Conservation (phyloP, 352 stramenopile genomes). For the Pythium graminicola region DNA sequence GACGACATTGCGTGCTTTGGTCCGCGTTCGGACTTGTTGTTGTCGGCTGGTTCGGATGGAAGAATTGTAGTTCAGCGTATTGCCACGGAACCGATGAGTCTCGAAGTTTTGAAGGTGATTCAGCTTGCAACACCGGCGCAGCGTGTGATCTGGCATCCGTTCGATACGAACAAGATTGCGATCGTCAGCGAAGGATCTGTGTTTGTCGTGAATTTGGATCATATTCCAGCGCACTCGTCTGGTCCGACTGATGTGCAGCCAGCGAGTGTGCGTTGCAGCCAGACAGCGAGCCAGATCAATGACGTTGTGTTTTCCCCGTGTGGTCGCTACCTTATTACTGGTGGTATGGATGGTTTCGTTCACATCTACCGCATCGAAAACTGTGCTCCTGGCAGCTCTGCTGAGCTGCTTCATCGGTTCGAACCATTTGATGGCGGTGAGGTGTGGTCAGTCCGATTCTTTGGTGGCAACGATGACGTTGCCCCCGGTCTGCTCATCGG, state of each 20-base stretch:
- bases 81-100: conserved; percentile 55
- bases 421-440: conserved; percentile 64
- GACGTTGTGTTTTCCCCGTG: conserved; percentile 67
- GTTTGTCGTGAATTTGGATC: conserved; percentile 53
- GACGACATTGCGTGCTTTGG: conserved; percentile 77
- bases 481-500: conserved; percentile 54
- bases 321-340: conserved; percentile 54
- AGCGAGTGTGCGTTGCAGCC: conserved; percentile 61
- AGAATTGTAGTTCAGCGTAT: conserved; percentile 74
- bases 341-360: conserved; percentile 67
- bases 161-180: conserved; percentile 64
- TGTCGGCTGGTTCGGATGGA: conserved; percentile 63
- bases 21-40: conserved; percentile 55
- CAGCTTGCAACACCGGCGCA: conserved; percentile 36
- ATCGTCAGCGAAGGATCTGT: conserved; percentile 60
- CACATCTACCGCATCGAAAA: conserved; percentile 67
- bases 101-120: conserved; percentile 59
- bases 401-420: conserved; percentile 69
- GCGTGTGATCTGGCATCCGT: conserved; percentile 77
- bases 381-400: conserved; percentile 38
- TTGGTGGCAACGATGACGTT: conserved; percentile 36
- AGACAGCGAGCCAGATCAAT: conserved; percentile 67
- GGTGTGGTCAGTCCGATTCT: conserved; percentile 73
- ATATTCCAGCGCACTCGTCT: conserved; percentile 32
- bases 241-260: conserved; percentile 54